phyloP scores from a whole-genome alignment of 257 asterid genomes.

The Scutellaria baicalensis region DNA sequence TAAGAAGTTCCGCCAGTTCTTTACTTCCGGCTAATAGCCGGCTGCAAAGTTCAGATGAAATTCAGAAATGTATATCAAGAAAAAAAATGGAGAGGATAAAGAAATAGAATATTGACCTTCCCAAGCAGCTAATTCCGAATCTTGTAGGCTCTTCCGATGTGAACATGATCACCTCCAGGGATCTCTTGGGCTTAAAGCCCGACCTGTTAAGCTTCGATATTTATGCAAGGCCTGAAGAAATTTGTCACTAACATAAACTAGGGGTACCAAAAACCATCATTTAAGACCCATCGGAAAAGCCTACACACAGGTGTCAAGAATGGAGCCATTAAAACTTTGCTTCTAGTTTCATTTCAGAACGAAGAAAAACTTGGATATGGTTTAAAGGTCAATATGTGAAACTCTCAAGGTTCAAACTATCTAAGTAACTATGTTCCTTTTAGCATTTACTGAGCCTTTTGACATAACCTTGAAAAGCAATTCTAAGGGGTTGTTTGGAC shows the following conservation, averaged over 20 bases:
- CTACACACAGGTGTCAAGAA: background rate
- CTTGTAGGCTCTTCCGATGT: slow-evolving; percentile 99
- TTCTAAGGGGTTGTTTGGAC: no score
- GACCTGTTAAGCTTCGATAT: slow-evolving; percentile 30
- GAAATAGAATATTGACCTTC: slow-evolving; percentile 48
- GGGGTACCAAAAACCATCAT: background rate
- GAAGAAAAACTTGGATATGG: background rate
- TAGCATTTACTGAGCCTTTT: no score
- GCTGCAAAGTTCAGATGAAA: slow-evolving; percentile 43
- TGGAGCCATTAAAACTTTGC: background rate
- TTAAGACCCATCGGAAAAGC: background rate
- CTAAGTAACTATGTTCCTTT: no score
- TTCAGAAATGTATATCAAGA: slow-evolving; percentile 14
- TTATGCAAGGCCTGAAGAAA: background rate
- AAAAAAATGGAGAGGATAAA: background rate
- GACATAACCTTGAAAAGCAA: no score
- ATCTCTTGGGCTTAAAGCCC: slow-evolving; percentile 83
- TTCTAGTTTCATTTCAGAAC: background rate
- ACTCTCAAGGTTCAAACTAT: background rate
- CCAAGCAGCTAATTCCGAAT: slow-evolving; percentile 92
- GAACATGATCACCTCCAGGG: slow-evolving; percentile 91
- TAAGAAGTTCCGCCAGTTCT: slow-evolving; percentile 56
- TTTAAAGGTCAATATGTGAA: background rate
- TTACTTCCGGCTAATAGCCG: slow-evolving; percentile 80
- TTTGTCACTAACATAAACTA: background rate